A percentile compares a stretch with the other conserved stretches of the same genome.
These are phyloP conservation scores for Trichosporon sp. DNA, from an alignment of 1,284 basidiomycete genomes.

Conservation along the genomic window DNA sequence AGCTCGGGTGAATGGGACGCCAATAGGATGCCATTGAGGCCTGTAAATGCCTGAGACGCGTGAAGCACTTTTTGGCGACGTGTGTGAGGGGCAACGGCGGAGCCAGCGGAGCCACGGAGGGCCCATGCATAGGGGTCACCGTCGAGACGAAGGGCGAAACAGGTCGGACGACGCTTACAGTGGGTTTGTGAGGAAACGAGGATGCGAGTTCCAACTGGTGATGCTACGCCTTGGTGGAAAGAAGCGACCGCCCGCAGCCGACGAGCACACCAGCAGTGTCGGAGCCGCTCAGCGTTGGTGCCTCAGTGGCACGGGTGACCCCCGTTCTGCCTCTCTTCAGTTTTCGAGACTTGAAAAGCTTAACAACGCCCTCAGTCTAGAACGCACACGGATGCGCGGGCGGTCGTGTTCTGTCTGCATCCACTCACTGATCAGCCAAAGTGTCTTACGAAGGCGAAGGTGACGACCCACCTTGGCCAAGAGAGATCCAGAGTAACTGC, in stretches of 20 bases:
- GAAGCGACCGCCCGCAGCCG: too few relatives aligned
- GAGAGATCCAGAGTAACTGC: background rate
- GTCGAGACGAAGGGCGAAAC: background rate
- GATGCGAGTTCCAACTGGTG: background rate
- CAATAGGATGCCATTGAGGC: background rate
- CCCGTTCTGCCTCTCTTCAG: too few relatives aligned
- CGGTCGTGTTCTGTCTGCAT: background rate
- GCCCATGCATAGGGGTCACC: background rate
- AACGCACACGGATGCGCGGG: too few relatives aligned
- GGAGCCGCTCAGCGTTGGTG: background rate
- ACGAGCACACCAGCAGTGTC: too few relatives aligned
- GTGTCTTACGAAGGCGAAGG: background rate
- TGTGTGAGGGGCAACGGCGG: background rate
- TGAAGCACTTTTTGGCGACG: background rate
- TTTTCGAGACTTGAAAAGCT: background rate
- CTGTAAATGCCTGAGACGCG: background rate
- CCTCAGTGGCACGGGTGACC: too few relatives aligned
- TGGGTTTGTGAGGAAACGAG: background rate
- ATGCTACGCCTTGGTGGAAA: too few relatives aligned
- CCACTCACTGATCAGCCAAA: too few relatives aligned
- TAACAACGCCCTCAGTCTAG: too few relatives aligned
- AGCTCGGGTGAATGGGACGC: slow-evolving; percentile 4
- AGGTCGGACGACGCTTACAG: background rate
- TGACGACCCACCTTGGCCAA: background rate
- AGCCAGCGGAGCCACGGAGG: background rate